Base-by-base conservation (phyloP, 768 basidiomycete genomes). In the Suillus occidentalis region DNA sequence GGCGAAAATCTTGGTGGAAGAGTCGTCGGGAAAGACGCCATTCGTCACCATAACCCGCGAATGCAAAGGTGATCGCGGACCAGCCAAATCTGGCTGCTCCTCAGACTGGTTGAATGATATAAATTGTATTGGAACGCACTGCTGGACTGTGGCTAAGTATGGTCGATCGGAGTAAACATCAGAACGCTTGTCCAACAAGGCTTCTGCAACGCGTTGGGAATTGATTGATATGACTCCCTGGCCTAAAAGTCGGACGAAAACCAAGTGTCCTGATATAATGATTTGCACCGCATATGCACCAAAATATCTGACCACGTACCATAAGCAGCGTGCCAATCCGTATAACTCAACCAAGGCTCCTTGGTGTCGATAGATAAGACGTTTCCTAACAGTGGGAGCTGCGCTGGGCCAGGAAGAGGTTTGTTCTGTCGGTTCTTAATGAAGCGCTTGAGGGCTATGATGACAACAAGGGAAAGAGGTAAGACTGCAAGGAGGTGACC, bases 1-100 rank as follows among this genome's bases (percentile, higher is more conserved):
- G 67, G 57, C 78, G 76, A 65, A 81, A 79, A 63, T 74, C 74
- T 57, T 80, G 77, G 67, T 78, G 76, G 61, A 80, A 80, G 39
- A 72, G 66, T 52, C 75, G 72, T 53, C 80, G 71, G 65, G 75
- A 77, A 13, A 70, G 67, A 45, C 78, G 77, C 60, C 63, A 64
- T 25, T 64, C 28, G 14, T 64, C 63, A 4, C 49, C 28, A 42
- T 65, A 65, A 3, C 12, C 34, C n/a, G 18, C 13, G 14, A 65
- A 65, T 16, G 7, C 60, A 40, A 65, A 65, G 22, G 31, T 40
- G 25, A 36, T 13, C 31, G 7, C 9, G 16, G 40, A 43, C 60
- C 60, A 62, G 9, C 64, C 64, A 65, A 52, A 65, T 28, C 64
- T 65, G 25, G 10, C 13, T 31, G 34, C 13, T 14, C 6, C 7